Conservation (phyloP, 2,329 filamentous ascomycete species). For the Cladosporium sp. region DNA sequence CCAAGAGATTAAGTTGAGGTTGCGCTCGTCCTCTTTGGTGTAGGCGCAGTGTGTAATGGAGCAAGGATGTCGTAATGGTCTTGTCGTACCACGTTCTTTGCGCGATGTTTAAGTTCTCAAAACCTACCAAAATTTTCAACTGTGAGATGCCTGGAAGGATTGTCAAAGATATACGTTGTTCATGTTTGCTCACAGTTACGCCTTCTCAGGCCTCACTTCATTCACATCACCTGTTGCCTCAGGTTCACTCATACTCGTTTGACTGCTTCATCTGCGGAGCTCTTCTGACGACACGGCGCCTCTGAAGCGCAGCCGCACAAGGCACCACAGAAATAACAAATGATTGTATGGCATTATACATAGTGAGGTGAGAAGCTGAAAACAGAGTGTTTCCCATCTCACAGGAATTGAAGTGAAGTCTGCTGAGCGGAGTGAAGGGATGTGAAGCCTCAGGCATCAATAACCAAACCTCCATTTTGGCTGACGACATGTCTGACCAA, state of each 20-base stretch:
- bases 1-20: not conserved
- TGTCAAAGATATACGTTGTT: not conserved
- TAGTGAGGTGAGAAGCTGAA: not conserved
- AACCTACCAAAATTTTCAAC: not conserved
- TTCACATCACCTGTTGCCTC: not conserved
- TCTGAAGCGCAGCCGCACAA: not conserved
- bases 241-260: not conserved
- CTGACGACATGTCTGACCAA: not conserved
- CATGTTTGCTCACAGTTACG: not conserved
- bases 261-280: not conserved
- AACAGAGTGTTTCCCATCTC: not conserved
- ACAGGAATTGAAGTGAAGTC: not conserved
- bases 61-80: not conserved
- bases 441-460: not conserved
- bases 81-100: not conserved
- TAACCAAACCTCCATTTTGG: not conserved
- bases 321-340: not conserved
- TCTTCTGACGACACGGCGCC: not conserved
- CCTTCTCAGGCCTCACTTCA: not conserved
- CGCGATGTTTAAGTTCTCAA: not conserved
- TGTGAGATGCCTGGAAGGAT: not conserved
- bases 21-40: not conserved
- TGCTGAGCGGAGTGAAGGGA: not conserved
- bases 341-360: not conserved
- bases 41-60: not conserved